phyloP scores from a whole-genome alignment of 768 basidiomycete species.

The Exidia glandulosa region DNA sequence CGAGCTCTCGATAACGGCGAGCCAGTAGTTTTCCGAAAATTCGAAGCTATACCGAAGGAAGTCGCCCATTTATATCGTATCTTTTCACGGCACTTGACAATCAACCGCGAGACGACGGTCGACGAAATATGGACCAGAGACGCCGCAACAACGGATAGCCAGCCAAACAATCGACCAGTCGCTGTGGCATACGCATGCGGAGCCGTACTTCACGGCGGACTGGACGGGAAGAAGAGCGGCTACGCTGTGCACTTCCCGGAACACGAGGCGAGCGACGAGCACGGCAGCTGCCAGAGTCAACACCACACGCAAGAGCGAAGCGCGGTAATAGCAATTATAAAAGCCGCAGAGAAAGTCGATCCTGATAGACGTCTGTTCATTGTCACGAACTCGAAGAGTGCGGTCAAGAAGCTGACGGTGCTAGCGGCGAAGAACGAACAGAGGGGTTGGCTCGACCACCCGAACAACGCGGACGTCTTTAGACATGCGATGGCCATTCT shows the following conservation, averaged over 20 bases:
- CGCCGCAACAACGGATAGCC: too few species aligned
- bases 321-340: not conserved
- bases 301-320: not conserved
- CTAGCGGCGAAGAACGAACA: not conserved
- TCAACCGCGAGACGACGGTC: too few species aligned
- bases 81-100: too few species aligned
- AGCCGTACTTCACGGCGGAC: too few species aligned
- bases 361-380: not conserved
- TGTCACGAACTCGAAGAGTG: not conserved
- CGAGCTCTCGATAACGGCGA: not conserved
- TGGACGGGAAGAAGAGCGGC: too few species aligned
- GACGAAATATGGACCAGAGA: too few species aligned
- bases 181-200: not conserved
- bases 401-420: not conserved
- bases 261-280: not conserved
- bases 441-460: not conserved
- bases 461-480: not conserved
- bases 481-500: not conserved
- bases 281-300: too few species aligned
- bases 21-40: not conserved
- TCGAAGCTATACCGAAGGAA: too few species aligned
- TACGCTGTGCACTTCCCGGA: too few species aligned
- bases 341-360: not conserved
- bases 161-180: not conserved
- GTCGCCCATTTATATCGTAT: too few species aligned